A percentile compares a stretch with the other conserved stretches of the same genome.
Conservation (phyloP, 495 filamentous ascomycete genomes). For the Parachaetomium inaequale region DNA sequence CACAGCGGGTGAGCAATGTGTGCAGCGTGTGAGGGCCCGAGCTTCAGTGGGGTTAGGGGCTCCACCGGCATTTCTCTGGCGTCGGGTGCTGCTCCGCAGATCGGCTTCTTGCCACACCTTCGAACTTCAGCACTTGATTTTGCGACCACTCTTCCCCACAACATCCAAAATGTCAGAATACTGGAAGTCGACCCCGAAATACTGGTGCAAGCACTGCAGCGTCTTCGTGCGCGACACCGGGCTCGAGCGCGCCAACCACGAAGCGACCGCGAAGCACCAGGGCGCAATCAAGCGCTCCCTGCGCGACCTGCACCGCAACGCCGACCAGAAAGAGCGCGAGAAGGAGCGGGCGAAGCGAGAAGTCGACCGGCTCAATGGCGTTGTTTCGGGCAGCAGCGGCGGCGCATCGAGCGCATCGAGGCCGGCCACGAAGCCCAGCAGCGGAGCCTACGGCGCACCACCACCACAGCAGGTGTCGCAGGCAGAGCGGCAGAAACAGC, state of each 20-base stretch:
- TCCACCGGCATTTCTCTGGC: not conserved
- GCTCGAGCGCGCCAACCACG: conserved; percentile 85
- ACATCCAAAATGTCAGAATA: conserved; percentile 97
- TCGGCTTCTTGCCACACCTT: too few relatives aligned
- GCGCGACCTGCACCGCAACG: conserved; percentile 75
- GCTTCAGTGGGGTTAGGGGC: not conserved
- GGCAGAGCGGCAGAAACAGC: conserved; percentile 75
- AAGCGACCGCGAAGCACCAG: conserved; percentile 86
- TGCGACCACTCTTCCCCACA: not conserved
- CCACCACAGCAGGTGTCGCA: conserved; percentile 43
- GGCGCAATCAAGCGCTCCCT: conserved; percentile 83
- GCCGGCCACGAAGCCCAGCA: conserved; percentile 8
- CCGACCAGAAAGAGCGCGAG: conserved; percentile 73
- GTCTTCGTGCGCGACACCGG: conserved; percentile 88
- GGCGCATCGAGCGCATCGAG: conserved; percentile 12
- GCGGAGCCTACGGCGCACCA: conserved; percentile 18
- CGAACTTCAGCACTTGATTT: not conserved
- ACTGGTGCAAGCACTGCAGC: conserved; percentile 98
- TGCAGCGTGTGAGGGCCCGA: not conserved
- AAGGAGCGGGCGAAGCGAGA: conserved; percentile 79
- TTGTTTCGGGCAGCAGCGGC: conserved; percentile 51
- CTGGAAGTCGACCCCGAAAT: conserved; percentile 96
- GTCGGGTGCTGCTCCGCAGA: too few relatives aligned
- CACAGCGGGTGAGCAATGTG: not conserved
- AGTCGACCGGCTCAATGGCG: conserved; percentile 77